A percentile compares a stretch with the other conserved stretches of the same genome.
Evolutionary conservation across 306 rosid genomes (phyloP).

Genomic region (Mucuna pruriens): DNA sequence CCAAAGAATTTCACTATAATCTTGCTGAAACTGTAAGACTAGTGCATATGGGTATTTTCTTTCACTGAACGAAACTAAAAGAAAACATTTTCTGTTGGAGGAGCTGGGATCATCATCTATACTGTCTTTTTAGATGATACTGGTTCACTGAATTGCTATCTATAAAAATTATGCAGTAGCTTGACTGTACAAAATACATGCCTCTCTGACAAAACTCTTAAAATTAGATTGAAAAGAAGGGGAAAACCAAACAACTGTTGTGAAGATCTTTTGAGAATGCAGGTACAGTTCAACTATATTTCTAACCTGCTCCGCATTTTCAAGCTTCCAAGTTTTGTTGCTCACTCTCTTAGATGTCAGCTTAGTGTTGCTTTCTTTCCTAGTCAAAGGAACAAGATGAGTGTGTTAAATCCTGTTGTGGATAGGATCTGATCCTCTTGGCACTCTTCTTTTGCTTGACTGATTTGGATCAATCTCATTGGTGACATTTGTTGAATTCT

Average conservation of each 20-base stretch:
- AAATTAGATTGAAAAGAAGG: constrained; percentile 38
- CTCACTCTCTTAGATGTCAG: constrained; percentile 42
- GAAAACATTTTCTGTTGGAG: constrained; percentile 39
- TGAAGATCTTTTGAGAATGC: constrained; percentile 47
- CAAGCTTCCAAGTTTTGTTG: constrained; percentile 35
- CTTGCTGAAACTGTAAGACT: constrained; percentile 43
- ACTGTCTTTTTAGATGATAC: constrained; percentile 43
- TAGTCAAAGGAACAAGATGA: constrained; percentile 29
- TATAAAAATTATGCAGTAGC: constrained; percentile 45
- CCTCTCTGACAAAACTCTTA: constrained; percentile 44
- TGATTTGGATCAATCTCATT: constrained; percentile 67
- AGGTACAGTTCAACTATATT: constrained; percentile 42
- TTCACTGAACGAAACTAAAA: constrained; percentile 34
- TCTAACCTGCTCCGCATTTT: constrained; percentile 53
- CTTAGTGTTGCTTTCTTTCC: constrained; percentile 45
- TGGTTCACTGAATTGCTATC: constrained; percentile 53
- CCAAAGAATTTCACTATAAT: constrained; percentile 57
- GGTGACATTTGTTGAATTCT: constrained; percentile 48
- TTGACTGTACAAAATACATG: constrained; percentile 63
- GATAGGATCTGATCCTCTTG: constrained; percentile 94
- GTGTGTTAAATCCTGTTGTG: constrained; percentile 70
- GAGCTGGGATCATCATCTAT: constrained; percentile 47
- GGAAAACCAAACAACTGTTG: constrained; percentile 41
- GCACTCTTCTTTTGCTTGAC: constrained; percentile 81
- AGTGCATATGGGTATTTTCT: constrained; percentile 49